A percentile compares a stretch with the other conserved stretches of the same genome.
These are phyloP conservation scores for Chlamydomonas applanata DNA, from an alignment of 139 green algal species.

Conservation along the genomic window DNA sequence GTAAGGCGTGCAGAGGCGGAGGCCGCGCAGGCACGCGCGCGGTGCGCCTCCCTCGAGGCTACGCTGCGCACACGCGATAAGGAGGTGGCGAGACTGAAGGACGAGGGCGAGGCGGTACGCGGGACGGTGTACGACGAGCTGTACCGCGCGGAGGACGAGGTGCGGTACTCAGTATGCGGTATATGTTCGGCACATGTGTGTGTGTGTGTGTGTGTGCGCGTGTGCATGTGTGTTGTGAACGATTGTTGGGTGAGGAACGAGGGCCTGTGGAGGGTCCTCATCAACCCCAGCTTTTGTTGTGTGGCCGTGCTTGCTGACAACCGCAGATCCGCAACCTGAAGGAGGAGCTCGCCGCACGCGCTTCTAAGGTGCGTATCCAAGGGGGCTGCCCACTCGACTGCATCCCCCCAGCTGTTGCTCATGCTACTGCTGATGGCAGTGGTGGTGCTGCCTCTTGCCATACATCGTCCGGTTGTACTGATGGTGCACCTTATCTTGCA, in stretches of 20 bases:
- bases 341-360: neutral
- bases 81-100: slow-evolving; percentile 14
- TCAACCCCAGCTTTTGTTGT: too few species aligned
- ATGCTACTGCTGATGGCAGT: too few species aligned
- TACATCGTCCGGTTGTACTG: too few species aligned
- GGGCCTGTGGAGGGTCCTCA: too few species aligned
- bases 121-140: slow-evolving; percentile 24
- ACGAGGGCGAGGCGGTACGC: slow-evolving; percentile 19
- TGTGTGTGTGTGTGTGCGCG: too few species aligned
- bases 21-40: slow-evolving; percentile 7
- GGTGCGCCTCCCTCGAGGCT: slow-evolving; percentile 10
- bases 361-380: too few species aligned
- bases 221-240: too few species aligned
- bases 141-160: slow-evolving; percentile 29
- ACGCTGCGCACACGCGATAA: neutral
- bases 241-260: too few species aligned
- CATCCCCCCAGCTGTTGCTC: too few species aligned
- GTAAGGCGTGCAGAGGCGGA: slow-evolving; percentile 6
- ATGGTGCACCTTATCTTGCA: too few species aligned
- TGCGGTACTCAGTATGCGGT: neutral
- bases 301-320: neutral
- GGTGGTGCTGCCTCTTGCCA: too few species aligned
- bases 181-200: neutral
- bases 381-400: too few species aligned
- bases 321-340: slow-evolving; percentile 9